Percentiles rank a stretch among this genome's conserved stretches.
Evolutionary conservation across 2,329 filamentous ascomycete species (phyloP).

Genomic region (Aureobasidium namibiae): DNA sequence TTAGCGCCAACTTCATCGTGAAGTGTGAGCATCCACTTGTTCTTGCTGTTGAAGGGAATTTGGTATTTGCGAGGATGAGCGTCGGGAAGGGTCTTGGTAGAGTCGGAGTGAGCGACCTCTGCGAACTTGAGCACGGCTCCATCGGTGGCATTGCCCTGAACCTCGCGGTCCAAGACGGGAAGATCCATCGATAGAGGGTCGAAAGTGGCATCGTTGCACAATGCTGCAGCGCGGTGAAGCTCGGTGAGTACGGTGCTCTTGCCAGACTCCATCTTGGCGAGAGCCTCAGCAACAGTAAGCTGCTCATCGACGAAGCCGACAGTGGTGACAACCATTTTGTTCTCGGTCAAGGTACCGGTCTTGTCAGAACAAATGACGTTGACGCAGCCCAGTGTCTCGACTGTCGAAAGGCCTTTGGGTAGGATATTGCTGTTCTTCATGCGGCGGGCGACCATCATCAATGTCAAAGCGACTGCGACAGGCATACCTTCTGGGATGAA

Average conservation of each 20-base stretch:
- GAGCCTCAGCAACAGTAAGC: conserved; percentile 17
- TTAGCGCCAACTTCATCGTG: conserved; percentile 12
- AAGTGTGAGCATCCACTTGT: conserved; percentile 42
- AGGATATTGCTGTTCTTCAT: conserved; percentile 39
- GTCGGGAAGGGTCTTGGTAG: conserved; percentile 6
- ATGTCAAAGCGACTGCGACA: conserved; percentile 25
- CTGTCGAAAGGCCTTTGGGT: conserved; percentile 35
- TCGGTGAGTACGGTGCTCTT: conserved; percentile 16
- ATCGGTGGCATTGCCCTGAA: conserved; percentile 39
- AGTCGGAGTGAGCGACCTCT: conserved; percentile 18
- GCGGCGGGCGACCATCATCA: conserved; percentile 36
- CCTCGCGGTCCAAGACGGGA: conserved; percentile 27
- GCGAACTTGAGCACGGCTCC: conserved; percentile 36
- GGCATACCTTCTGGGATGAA: conserved; percentile 26
- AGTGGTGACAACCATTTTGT: conserved; percentile 38
- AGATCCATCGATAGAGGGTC: conserved; percentile 31
- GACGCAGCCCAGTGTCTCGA: conserved; percentile 38
- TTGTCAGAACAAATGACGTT: conserved; percentile 39
- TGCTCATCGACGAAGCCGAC: conserved; percentile 31
- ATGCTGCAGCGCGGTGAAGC: conserved; percentile 25
- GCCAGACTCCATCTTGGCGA: conserved; percentile 21
- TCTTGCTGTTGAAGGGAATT: conserved; percentile 44
- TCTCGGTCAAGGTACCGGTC: conserved; percentile 37
- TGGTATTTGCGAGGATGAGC: conserved; percentile 28
- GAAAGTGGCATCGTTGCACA: conserved; percentile 39